Evolutionary conservation across 257 asterid species (phyloP).

Genomic region (Forsythia viridissima): DNA sequence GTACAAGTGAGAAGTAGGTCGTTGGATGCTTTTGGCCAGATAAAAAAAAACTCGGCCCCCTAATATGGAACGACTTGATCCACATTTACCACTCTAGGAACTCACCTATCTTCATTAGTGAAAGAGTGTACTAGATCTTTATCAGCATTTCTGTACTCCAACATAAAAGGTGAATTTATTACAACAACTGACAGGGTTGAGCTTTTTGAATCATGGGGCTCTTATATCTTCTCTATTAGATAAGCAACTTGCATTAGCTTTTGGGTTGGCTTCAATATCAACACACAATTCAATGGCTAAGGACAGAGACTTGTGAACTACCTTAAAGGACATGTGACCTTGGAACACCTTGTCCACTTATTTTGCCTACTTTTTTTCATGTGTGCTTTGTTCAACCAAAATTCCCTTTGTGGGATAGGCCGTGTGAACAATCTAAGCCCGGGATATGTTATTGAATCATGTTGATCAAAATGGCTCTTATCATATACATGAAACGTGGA

Average conservation of each 20-base stretch:
- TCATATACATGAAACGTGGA: background rate
- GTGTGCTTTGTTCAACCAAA: background rate
- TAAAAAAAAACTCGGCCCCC: no score
- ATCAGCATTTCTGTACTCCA: background rate
- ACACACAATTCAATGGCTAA: background rate
- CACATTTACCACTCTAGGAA: no score
- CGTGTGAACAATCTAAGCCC: background rate
- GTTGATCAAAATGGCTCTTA: background rate
- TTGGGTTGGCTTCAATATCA: conserved; percentile 16
- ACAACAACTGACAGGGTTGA: background rate
- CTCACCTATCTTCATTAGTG: background rate
- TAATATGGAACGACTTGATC: no score
- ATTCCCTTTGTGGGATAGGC: background rate
- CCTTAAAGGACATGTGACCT: conserved; percentile 21
- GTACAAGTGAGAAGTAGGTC: no score
- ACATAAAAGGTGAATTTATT: conserved; percentile 4
- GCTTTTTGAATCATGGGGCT: background rate
- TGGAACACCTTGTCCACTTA: conserved; percentile 4
- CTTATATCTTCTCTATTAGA: background rate
- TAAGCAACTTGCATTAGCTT: background rate
- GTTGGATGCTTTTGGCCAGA: no score
- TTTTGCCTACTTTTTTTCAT: background rate
- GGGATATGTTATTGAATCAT: background rate
- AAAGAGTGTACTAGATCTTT: background rate
- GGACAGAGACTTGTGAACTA: conserved; percentile 23